Conservation (phyloP, 345 rosid genomes). For the Noccaea caerulescens region DNA sequence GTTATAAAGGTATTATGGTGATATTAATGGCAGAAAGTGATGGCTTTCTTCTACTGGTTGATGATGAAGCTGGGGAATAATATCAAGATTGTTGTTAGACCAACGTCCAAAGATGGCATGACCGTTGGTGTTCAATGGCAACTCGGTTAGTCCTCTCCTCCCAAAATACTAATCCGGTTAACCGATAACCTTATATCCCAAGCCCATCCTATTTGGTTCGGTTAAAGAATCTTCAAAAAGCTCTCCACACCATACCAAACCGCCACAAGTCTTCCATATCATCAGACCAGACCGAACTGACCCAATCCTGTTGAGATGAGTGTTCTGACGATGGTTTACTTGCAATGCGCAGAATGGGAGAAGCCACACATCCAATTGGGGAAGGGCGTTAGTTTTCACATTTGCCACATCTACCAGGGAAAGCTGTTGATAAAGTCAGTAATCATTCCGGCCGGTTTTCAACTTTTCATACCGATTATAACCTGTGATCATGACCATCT, state of each 20-base stretch:
- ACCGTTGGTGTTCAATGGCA: conserved; percentile 67
- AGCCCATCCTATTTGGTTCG: background rate
- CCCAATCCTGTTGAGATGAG: background rate
- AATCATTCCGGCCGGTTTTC: background rate
- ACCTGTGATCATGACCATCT: conserved; percentile 15
- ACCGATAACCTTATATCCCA: background rate
- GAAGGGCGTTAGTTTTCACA: conserved; percentile 72
- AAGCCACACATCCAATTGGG: conserved; percentile 63
- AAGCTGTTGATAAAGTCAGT: conserved; percentile 62
- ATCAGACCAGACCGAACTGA: background rate
- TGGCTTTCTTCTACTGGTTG: conserved; percentile 63
- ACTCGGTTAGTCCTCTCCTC: conserved; percentile 52
- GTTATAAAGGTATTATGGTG: background rate
- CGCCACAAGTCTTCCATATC: too few species aligned
- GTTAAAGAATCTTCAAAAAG: background rate
- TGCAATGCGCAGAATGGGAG: conserved; percentile 61
- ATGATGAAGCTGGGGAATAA: conserved; percentile 57
- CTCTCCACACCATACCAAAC: too few species aligned
- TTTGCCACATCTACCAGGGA: conserved; percentile 72
- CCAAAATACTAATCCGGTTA: conserved; percentile 11
- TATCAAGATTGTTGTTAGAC: conserved; percentile 59
- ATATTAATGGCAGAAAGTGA: conserved; percentile 60
- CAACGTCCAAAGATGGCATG: conserved; percentile 70
- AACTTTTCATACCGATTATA: background rate
- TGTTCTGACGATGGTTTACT: background rate